These are phyloP conservation scores for Thermomyces lanuginosus DNA, from an alignment of 2,329 filamentous ascomycete genomes.

Conservation along the genomic window DNA sequence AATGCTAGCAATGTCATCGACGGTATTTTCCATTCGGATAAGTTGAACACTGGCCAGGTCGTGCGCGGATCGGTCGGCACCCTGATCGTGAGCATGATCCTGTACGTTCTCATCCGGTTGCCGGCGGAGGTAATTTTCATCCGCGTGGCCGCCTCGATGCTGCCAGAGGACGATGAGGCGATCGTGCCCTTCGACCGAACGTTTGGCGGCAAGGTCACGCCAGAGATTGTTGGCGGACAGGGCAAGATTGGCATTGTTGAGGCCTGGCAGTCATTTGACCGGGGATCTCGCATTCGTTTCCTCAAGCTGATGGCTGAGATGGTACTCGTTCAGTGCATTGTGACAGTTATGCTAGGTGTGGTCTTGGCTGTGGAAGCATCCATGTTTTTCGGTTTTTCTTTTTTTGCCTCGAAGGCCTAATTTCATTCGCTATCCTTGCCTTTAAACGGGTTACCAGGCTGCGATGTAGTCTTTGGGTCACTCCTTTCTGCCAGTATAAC, in stretches of 20 bases:
- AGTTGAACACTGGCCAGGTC: slow-evolving; percentile 19
- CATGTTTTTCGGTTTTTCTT: slow-evolving; percentile 34
- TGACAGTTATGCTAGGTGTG: slow-evolving; percentile 32
- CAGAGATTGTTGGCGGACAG: slow-evolving; percentile 55
- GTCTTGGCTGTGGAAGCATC: slow-evolving; percentile 39
- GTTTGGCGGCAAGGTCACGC: slow-evolving; percentile 60
- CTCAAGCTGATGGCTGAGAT: slow-evolving; percentile 62
- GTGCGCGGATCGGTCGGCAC: slow-evolving; percentile 21
- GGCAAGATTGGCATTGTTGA: slow-evolving; percentile 56
- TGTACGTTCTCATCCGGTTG: slow-evolving; percentile 50
- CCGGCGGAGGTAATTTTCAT: slow-evolving; percentile 61
- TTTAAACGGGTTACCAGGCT: slow-evolving; percentile 1
- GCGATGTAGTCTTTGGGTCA: no score
- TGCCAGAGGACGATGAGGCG: slow-evolving; percentile 64
- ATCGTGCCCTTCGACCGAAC: slow-evolving; percentile 83
- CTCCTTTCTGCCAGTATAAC: no score
- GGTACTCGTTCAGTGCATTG: slow-evolving; percentile 37
- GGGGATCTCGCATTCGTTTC: slow-evolving; percentile 54
- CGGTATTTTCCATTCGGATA: slow-evolving; percentile 14
- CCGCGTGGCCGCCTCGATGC: slow-evolving; percentile 73
- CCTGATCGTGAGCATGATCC: slow-evolving; percentile 25
- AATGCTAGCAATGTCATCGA: slow-evolving; percentile 34
- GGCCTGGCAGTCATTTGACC: slow-evolving; percentile 65
- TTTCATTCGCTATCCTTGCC: no score
- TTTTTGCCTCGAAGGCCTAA: slow-evolving; percentile 6